These are phyloP conservation scores for Dacryopinax spathularia DNA, from an alignment of 768 basidiomycete species.

Conservation along the genomic window DNA sequence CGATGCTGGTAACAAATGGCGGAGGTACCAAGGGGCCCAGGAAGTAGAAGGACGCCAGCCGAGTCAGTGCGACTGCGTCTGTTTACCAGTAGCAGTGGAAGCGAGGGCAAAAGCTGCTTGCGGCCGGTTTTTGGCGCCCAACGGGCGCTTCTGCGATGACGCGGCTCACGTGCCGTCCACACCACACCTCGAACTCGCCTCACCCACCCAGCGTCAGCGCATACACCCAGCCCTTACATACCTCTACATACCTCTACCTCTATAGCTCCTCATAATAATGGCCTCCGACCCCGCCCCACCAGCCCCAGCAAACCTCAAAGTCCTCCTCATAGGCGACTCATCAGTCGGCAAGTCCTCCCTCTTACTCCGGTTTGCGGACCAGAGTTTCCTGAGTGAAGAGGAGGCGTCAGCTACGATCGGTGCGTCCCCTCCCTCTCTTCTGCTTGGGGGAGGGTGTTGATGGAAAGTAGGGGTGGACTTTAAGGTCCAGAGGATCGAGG, in stretches of 20 bases:
- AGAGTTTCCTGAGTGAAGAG: constrained; percentile 86
- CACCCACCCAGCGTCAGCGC: not conserved
- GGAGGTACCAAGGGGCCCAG: too few species aligned
- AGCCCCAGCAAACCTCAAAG: not conserved
- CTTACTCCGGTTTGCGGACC: constrained; percentile 87
- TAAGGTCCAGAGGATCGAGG: constrained; percentile 79
- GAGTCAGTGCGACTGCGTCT: too few species aligned
- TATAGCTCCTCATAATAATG: not conserved
- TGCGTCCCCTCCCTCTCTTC: constrained; percentile 7
- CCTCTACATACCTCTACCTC: not conserved
- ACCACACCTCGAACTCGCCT: not conserved
- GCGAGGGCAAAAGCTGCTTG: not conserved
- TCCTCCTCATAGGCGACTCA: constrained; percentile 20
- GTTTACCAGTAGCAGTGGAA: too few species aligned
- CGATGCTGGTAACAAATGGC: too few species aligned
- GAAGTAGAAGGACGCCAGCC: too few species aligned
- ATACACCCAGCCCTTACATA: not conserved
- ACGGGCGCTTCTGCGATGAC: not conserved
- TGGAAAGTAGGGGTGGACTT: constrained; percentile 25
- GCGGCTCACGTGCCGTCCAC: not conserved
- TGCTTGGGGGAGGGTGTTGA: not conserved
- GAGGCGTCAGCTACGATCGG: constrained; percentile 72
- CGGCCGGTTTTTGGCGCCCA: not conserved
- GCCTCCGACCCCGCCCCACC: not conserved
- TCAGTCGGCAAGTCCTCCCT: constrained; percentile 82